Evolutionary conservation across 768 basidiomycete genomes (phyloP), one percentile per base, ranked within the genome.

Genomic region (Tylopilus felleus): DNA sequence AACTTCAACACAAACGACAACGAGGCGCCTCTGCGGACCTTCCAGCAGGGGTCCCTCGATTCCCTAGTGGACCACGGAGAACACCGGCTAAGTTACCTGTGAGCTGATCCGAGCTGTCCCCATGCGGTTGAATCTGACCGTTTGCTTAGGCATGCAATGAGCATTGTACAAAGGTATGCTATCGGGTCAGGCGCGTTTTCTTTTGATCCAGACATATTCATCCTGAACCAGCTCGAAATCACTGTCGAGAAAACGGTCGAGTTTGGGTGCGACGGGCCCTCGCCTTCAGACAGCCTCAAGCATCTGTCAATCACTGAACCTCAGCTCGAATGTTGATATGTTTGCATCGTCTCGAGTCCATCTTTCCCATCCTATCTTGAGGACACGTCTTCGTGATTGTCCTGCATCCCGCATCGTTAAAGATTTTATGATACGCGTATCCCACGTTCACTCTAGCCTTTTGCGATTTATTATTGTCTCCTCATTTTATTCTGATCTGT

Each of bases 1-100:
- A 64, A 27, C 63, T 75, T 13, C 66, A 62, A 49, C 49, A 64
- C 29, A 65, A 66, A 44, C 67, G 67, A 22, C 65, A 64, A 19
- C 67, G 69, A 29, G 60, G 57, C 12, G 53, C 68, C 36, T 71
- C 69, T 10, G 61, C 59, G n/a, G 68, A 70, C 8, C 52, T 71
- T 22, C 65, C 65, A 33, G 49, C 47, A 1, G 65, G 67, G 21
- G 48, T 65, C 21, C 69, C 61, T 6, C 60, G 67, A n/a, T 62
- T 60, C 21, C 28, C 59, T n/a, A 58, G 47, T 38, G 25, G 53
- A n/a, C 69, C 65, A 5, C 55, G 53, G 40, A 60, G 53, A 53
- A 40, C 45, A 9, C 21, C 19, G 6, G 52, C 35, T 0, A 55
- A 43, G 23, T 44, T 44, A 22, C 23, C 57, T 33, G 67, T 63